Evolutionary conservation across 345 rosid genomes (phyloP).

Genomic region (Angophora floribunda): DNA sequence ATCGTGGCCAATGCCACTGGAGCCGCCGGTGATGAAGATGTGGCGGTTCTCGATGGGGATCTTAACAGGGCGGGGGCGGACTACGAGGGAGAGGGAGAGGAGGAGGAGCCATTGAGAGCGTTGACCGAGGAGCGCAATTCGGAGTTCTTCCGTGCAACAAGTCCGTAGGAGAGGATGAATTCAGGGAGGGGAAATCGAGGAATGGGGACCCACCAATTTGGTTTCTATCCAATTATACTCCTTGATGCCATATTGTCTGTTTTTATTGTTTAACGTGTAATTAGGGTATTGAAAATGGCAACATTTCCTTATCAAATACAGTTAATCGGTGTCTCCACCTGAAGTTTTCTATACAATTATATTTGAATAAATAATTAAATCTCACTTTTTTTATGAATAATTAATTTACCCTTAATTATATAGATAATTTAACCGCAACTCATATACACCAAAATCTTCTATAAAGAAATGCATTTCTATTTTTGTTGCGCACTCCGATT

Average conservation of each 20-base stretch:
- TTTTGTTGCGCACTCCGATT: accelerated
- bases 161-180: not conserved
- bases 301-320: not conserved
- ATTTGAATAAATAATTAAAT: not conserved
- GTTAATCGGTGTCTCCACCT: not conserved
- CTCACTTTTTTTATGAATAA: not conserved
- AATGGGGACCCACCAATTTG: not conserved
- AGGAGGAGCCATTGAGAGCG: conserved; percentile 12
- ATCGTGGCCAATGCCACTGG: conserved; percentile 82
- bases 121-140: not conserved
- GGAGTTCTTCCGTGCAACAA: not conserved
- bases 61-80: conserved; percentile 45
- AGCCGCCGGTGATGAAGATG: conserved; percentile 89
- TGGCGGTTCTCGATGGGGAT: conserved; percentile 71
- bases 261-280: no score
- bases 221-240: no score
- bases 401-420: not conserved
- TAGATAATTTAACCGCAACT: not conserved
- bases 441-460: not conserved
- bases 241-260: no score
- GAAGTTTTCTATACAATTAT: not conserved
- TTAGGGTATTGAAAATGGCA: not conserved
- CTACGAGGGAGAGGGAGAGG: conserved; percentile 29
- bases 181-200: not conserved
- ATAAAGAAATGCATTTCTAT: not conserved